Conservation (phyloP, 345 rosid genomes). For the Gossypium stocksii region DNA sequence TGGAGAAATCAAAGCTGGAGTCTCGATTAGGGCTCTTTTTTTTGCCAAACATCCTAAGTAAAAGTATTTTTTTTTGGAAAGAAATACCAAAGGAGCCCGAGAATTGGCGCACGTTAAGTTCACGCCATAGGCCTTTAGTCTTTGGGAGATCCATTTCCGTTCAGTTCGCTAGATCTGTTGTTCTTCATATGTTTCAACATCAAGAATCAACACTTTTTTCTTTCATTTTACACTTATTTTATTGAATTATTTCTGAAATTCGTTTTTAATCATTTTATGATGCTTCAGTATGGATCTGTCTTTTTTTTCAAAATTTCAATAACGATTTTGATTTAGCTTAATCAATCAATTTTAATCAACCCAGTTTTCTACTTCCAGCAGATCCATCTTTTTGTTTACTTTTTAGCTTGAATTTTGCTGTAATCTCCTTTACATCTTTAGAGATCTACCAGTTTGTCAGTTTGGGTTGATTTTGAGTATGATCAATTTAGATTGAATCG, state of each 20-base stretch:
- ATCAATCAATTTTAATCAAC: too few species aligned
- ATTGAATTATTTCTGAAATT: neutral
- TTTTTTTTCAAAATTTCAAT: neutral
- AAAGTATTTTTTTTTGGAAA: slow-evolving; percentile 23
- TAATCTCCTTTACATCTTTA: too few species aligned
- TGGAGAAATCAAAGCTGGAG: slow-evolving; percentile 50
- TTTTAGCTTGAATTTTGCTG: too few species aligned
- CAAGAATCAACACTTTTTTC: neutral
- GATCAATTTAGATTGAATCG: too few species aligned
- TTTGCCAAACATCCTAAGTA: slow-evolving; percentile 17
- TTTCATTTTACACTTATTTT: neutral
- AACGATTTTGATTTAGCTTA: too few species aligned
- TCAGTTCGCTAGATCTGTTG: slow-evolving; percentile 18
- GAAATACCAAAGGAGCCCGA: slow-evolving; percentile 37
- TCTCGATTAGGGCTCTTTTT: slow-evolving; percentile 42
- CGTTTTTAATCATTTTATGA: neutral
- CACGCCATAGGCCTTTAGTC: slow-evolving; percentile 63
- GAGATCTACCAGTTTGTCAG: too few species aligned
- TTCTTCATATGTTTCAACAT: slow-evolving; percentile 11
- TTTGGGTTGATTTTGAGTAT: too few species aligned
- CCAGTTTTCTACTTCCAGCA: neutral
- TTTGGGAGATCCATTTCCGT: slow-evolving; percentile 23
- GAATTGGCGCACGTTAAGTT: slow-evolving; percentile 34
- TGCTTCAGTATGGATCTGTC: neutral
- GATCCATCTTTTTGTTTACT: too few species aligned